These are phyloP conservation scores for Mucor circinelloides DNA, from an alignment of 371 early-diverging fungal genomes.

Conservation along the genomic window DNA sequence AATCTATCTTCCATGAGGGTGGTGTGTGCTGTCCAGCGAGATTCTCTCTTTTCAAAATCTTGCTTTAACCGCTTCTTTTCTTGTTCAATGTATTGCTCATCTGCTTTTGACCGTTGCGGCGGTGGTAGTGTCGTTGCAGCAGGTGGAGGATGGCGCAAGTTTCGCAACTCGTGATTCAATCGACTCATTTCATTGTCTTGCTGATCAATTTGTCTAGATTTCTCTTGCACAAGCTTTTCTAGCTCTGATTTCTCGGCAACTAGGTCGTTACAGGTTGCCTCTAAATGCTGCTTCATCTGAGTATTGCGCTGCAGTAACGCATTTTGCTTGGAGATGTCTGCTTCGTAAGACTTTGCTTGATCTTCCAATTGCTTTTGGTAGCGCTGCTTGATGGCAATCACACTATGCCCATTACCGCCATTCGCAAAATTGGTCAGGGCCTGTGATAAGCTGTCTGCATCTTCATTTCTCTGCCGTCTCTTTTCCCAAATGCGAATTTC, in stretches of 20 bases:
- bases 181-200: conserved; percentile 35
- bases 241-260: conserved; percentile 24
- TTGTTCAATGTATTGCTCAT: background rate
- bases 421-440: background rate
- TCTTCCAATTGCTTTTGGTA: conserved; percentile 39
- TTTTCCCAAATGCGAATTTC: conserved; percentile 27
- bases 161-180: conserved; percentile 19
- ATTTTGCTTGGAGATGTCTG: conserved; percentile 34
- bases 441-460: background rate
- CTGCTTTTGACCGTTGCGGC: background rate
- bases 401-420: background rate
- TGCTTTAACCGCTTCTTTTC: conserved; percentile 18
- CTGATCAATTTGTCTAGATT: conserved; percentile 31
- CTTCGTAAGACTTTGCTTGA: conserved; percentile 30
- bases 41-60: conserved; percentile 30
- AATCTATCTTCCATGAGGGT: conserved; percentile 42
- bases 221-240: conserved; percentile 37
- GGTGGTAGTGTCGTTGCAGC: conserved; percentile 5
- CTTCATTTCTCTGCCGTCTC: conserved; percentile 24
- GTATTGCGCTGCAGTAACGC: conserved; percentile 24
- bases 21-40: conserved; percentile 34
- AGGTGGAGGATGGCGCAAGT: background rate
- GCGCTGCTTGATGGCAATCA: background rate
- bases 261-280: conserved; percentile 22
- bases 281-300: conserved; percentile 13